Percentiles rank a stretch among this genome's conserved stretches.
Conservation (phyloP, 495 filamentous ascomycete species). For the Durotheca rogersii region DNA sequence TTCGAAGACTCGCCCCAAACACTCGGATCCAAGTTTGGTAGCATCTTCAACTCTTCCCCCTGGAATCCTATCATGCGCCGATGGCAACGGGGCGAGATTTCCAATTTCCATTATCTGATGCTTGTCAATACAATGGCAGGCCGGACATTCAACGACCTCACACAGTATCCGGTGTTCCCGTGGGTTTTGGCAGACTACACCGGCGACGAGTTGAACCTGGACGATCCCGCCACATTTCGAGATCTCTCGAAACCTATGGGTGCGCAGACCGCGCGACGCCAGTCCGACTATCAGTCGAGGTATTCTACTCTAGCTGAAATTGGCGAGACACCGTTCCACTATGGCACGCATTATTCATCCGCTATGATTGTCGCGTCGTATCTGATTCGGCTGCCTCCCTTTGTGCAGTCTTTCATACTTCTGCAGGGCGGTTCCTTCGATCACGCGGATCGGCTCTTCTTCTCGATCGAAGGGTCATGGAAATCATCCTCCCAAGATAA, state of each 20-base stretch:
- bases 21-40: slow-evolving; percentile 89
- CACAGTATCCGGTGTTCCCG: slow-evolving; percentile 96
- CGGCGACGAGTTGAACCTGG: slow-evolving; percentile 88
- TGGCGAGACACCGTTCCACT: slow-evolving; percentile 89
- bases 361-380: slow-evolving; percentile 99
- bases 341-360: slow-evolving; percentile 97
- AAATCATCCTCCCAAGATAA: slow-evolving; percentile 84
- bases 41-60: slow-evolving; percentile 76
- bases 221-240: slow-evolving; percentile 78
- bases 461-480: slow-evolving; percentile 90
- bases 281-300: slow-evolving; percentile 74
- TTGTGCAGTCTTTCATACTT: slow-evolving; percentile 95
- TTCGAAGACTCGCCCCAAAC: slow-evolving; percentile 80
- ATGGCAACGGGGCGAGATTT: slow-evolving; percentile 93
- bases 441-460: slow-evolving; percentile 92
- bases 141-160: slow-evolving; percentile 95
- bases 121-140: slow-evolving; percentile 96
- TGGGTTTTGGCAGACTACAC: slow-evolving; percentile 97
- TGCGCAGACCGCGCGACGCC: slow-evolving; percentile 74
- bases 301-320: slow-evolving; percentile 91
- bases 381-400: slow-evolving; percentile 90
- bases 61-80: slow-evolving; percentile 82
- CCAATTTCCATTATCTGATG: slow-evolving; percentile 99
- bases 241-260: slow-evolving; percentile 97
- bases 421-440: slow-evolving; percentile 96